Conservation (phyloP, 805 yeast species). For the Pichia manshurica region DNA sequence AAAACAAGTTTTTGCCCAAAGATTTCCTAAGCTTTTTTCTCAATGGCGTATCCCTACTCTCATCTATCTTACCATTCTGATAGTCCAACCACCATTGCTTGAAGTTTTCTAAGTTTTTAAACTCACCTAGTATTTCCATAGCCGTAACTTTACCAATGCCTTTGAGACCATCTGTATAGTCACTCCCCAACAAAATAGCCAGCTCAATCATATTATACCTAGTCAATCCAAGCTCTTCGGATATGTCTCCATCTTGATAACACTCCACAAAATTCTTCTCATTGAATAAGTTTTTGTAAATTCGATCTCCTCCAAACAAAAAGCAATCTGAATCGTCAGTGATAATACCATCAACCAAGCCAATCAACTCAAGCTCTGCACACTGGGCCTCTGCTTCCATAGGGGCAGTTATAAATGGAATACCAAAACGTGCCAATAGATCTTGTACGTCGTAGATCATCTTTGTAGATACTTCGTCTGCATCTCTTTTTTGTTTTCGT, state of each 20-base stretch:
- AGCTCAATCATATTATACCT: conserved; percentile 65
- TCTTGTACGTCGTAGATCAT: conserved; percentile 93
- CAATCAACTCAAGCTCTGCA: conserved; percentile 64
- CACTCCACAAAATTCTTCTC: conserved; percentile 90
- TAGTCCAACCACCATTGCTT: conserved; percentile 53
- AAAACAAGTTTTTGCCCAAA: conserved; percentile 47
- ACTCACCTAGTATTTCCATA: conserved; percentile 84
- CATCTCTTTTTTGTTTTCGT: conserved; percentile 69
- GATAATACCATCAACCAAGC: conserved; percentile 86
- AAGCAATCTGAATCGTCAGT: conserved; percentile 98
- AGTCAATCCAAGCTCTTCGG: conserved; percentile 55
- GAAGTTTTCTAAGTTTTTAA: conserved; percentile 41
- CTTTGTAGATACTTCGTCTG: conserved; percentile 81
- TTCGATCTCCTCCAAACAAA: conserved; percentile 77
- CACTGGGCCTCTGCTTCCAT: conserved; percentile 99
- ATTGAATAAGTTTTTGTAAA: conserved; percentile 90
- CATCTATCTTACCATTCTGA: conserved; percentile 36
- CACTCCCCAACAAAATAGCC: conserved; percentile 86
- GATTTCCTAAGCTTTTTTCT: conserved; percentile 53
- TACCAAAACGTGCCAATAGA: conserved; percentile 78
- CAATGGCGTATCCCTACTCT: conserved; percentile 40
- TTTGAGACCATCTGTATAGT: conserved; percentile 87
- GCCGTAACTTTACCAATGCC: conserved; percentile 94
- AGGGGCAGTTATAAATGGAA: conserved; percentile 93
- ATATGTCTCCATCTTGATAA: conserved; percentile 57